Conservation (phyloP, 1,284 basidiomycete species). For the Ganoderma sinense region DNA sequence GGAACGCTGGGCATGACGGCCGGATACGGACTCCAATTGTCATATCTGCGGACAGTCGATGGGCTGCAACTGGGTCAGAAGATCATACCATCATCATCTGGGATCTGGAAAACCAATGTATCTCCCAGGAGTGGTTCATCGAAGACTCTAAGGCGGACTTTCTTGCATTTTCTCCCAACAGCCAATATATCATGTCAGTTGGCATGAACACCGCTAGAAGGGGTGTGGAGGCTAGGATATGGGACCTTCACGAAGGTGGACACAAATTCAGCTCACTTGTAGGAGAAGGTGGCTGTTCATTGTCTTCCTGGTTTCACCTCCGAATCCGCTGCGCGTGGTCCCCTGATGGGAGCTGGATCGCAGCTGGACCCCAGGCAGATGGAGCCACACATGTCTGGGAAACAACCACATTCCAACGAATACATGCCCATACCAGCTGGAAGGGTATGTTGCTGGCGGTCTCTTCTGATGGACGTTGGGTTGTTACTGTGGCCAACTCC, state of each 20-base stretch:
- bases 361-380: neutral
- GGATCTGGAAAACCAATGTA: neutral
- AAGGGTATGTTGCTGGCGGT: neutral
- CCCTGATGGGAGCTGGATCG: neutral
- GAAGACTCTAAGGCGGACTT: neutral
- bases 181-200: neutral
- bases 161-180: neutral
- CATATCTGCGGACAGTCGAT: neutral
- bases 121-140: neutral
- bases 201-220: neutral
- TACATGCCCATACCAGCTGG: neutral
- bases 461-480: neutral
- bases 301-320: too few species aligned
- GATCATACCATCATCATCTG: neutral
- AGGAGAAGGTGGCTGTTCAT: neutral
- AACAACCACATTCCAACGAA: neutral
- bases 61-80: neutral
- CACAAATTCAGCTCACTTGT: neutral
- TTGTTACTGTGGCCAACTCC: neutral
- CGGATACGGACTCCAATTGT: neutral
- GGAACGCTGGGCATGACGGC: neutral
- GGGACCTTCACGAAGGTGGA: neutral
- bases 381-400: neutral
- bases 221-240: neutral
- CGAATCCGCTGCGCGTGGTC: neutral